phyloP scores from a whole-genome alignment of 1,284 basidiomycete genomes.

The Ceratobasidium papillatum region DNA sequence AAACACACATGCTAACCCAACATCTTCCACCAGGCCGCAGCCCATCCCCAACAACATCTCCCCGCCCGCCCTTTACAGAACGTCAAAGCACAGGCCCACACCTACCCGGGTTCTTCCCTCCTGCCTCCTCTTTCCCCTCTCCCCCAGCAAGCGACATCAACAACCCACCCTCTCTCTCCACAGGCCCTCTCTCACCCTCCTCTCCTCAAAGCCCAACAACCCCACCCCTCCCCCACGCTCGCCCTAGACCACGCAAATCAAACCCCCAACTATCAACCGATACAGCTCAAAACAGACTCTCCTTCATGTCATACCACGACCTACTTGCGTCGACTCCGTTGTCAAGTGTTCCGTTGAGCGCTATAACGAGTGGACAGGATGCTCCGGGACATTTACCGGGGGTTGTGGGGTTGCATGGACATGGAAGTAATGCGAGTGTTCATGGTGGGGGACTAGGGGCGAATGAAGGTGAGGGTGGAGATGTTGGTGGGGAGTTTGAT shows the following conservation, averaged over 20 bases:
- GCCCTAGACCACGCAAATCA: conserved; percentile 24
- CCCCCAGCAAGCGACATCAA: background rate
- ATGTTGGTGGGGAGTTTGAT: conserved; percentile 41
- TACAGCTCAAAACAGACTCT: conserved; percentile 37
- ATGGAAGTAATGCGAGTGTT: background rate
- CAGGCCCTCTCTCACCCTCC: background rate
- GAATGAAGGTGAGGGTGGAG: conserved; percentile 22
- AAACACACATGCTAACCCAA: background rate
- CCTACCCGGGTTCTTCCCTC: conserved; percentile 9
- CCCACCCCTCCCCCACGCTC: conserved; percentile 12
- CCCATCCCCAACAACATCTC: conserved; percentile 14
- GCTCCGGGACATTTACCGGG: conserved; percentile 39
- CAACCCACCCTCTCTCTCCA: conserved; percentile 12
- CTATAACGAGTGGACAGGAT: conserved; percentile 24
- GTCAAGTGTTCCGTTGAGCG: conserved; percentile 31
- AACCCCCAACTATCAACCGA: conserved; percentile 26
- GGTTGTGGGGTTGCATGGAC: conserved; percentile 28
- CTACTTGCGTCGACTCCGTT: conserved; percentile 42
- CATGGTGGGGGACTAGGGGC: background rate
- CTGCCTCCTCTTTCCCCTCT: background rate
- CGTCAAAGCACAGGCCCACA: conserved; percentile 21
- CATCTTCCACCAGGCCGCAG: conserved; percentile 25
- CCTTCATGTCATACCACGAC: conserved; percentile 43
- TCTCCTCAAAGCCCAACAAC: conserved; percentile 2
- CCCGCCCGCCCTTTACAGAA: conserved; percentile 9